A percentile compares a stretch with the other conserved stretches of the same genome.
phyloP scores from a whole-genome alignment of 1,284 basidiomycete genomes.

The Chiua sp. region DNA sequence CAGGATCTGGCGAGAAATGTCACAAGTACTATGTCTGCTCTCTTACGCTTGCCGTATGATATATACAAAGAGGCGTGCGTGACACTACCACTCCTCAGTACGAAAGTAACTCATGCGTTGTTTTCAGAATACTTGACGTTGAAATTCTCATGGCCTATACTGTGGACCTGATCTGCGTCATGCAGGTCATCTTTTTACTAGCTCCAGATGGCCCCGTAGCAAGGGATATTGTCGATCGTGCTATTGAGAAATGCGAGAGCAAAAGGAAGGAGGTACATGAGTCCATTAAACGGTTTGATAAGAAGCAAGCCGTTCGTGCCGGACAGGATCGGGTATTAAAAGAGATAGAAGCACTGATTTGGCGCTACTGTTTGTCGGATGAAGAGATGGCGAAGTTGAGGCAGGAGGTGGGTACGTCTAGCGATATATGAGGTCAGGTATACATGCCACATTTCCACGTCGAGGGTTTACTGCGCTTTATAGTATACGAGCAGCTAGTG shows the following conservation, averaged over 20 bases:
- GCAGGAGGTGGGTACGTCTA: too few relatives aligned
- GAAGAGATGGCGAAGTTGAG: neutral
- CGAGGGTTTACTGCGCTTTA: too few relatives aligned
- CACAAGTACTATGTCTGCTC: conserved; percentile 4
- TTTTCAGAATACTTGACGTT: conserved; percentile 10
- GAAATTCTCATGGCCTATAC: conserved; percentile 29
- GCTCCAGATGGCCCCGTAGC: neutral
- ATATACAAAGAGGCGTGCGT: conserved; percentile 17
- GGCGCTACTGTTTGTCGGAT: neutral
- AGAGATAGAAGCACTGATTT: neutral
- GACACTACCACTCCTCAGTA: neutral
- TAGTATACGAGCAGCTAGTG: too few relatives aligned
- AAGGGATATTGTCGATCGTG: neutral
- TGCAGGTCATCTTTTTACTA: conserved; percentile 28
- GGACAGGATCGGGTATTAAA: neutral
- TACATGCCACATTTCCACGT: too few relatives aligned
- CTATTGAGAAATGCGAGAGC: neutral
- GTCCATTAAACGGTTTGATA: neutral
- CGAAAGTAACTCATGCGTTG: too few relatives aligned
- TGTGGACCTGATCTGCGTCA: conserved; percentile 26
- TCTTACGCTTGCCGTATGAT: conserved; percentile 14
- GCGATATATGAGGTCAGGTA: too few relatives aligned
- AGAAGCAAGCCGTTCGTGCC: too few relatives aligned
- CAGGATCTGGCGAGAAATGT: too few relatives aligned
- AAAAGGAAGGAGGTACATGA: neutral